These are phyloP conservation scores for Salvia splendens DNA, from an alignment of 257 asterid species.

Conservation along the genomic window DNA sequence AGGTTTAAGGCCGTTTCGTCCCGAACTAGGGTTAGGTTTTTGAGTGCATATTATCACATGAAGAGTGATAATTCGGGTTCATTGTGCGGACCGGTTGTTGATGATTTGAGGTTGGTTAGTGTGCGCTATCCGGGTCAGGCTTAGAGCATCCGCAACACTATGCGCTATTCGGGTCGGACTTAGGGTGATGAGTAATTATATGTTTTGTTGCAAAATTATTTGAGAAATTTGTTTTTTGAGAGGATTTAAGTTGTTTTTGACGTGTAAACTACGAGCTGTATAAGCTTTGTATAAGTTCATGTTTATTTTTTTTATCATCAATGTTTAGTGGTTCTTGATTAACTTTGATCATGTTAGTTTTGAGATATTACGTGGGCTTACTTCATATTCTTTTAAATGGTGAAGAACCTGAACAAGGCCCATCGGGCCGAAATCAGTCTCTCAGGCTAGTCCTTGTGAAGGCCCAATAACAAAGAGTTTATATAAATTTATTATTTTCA, in stretches of 20 bases:
- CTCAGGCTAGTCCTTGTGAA: too few relatives aligned
- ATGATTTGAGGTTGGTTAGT: slow-evolving; percentile 55
- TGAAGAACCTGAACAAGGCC: too few relatives aligned
- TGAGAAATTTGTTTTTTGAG: too few relatives aligned
- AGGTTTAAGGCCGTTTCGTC: slow-evolving; percentile 50
- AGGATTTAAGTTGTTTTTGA: background rate
- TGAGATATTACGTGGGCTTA: too few relatives aligned
- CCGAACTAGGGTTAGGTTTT: slow-evolving; percentile 64
- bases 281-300: background rate
- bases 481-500: too few relatives aligned
- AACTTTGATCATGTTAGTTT: background rate
- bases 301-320: background rate
- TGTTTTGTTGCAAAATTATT: too few relatives aligned
- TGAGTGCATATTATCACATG: slow-evolving; percentile 67
- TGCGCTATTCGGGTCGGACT: slow-evolving; percentile 13
- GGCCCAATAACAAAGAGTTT: too few relatives aligned
- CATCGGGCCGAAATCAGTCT: too few relatives aligned
- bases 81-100: slow-evolving; percentile 79
- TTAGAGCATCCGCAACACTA: background rate
- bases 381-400: too few relatives aligned
- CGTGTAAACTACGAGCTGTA: slow-evolving; percentile 23
- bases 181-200: background rate
- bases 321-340: background rate
- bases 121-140: slow-evolving; percentile 34
- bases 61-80: slow-evolving; percentile 75